Evolutionary conservation across 1,284 basidiomycete species (phyloP), one percentile per base, ranked within the genome.

Genomic region (Chalciporus sp.): DNA sequence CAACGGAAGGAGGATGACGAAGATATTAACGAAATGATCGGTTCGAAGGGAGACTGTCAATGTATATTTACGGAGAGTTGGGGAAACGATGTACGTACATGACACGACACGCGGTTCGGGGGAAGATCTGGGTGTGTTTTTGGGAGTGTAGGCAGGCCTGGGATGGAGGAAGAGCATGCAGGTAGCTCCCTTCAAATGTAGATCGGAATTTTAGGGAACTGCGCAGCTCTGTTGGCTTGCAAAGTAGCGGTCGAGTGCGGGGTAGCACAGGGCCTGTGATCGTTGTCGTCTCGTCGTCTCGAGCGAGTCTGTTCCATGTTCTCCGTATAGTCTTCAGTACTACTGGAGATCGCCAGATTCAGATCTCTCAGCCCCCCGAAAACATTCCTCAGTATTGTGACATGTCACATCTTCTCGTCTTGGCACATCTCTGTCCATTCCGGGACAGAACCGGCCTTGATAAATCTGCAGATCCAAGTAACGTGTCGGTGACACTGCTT

Each of bases 381-480:
- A 50, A 52, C 17, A 49, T 42, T 56, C 33, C 6, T 14, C 27
- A 63, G 50, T 62, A 54, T 37, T 41, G 67, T 71, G 58, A 65
- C 53, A 9, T 0, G 33, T 58, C 49, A 67, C 59, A 39, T 45
- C 31, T 63, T 48, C 58, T 49, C 39, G 51, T 58, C 54, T 56
- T 40, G 51, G 59, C 45, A 11, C 8, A 27, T 39, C 26, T 63
- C 39, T 65, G 43, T 16, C 51, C 45, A 55, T 53, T 57, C 49
- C 28, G 43, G 51, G 52, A 40, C 46, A 53, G 17, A 9, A 27
- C 53, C 47, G 51, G 45, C 29, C 49, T 41, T 20, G 42, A 47
- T 10, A 39, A 48, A 67, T 71, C 67, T 69, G 69, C 61, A 68
- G 66, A 68, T 71, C 66, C 60, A 58, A 58, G 59, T 64, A 68